Percentiles rank a stretch among this genome's conserved stretches.
phyloP scores from a whole-genome alignment of 2,329 filamentous ascomycete genomes.

The Ceratocystis albifundus region DNA sequence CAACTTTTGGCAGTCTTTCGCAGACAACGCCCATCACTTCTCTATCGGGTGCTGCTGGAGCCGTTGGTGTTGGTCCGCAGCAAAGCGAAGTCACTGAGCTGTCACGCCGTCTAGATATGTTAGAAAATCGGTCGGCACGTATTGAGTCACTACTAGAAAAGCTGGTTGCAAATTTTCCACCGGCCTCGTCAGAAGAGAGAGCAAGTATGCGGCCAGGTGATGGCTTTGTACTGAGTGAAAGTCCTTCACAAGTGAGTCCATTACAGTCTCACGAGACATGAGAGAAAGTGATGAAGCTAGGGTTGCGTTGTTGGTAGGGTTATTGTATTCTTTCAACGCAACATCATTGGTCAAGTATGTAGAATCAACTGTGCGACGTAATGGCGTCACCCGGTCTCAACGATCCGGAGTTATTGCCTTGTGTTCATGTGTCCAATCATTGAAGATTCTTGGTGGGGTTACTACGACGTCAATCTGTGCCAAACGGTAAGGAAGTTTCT shows the following conservation, averaged over 20 bases:
- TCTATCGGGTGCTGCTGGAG: constrained; percentile 24
- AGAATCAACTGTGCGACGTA: neutral
- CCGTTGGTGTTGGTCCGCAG: constrained; percentile 16
- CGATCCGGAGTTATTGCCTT: neutral
- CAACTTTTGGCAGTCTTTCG: constrained; percentile 43
- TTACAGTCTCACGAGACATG: neutral
- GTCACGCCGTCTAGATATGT: constrained; percentile 35
- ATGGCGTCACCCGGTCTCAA: neutral
- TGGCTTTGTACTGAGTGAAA: neutral
- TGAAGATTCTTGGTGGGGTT: neutral
- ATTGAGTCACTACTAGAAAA: constrained; percentile 39
- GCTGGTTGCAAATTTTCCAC: constrained; percentile 25
- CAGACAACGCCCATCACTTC: constrained; percentile 22
- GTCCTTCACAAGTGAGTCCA: neutral
- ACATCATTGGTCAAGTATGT: neutral
- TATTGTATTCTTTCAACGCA: neutral
- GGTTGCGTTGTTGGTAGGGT: neutral
- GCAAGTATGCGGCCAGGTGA: neutral
- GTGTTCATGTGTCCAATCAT: neutral
- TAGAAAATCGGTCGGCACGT: constrained; percentile 41
- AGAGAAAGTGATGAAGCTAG: neutral
- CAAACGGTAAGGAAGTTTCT: neutral
- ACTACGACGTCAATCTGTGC: neutral
- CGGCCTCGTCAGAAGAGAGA: neutral
- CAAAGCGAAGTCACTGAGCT: constrained; percentile 38